Evolutionary conservation across 225 moss, liverwort and hornwort genomes (phyloP), one percentile per base, ranked within the genome.

Genomic region (Climacium dendroides): DNA sequence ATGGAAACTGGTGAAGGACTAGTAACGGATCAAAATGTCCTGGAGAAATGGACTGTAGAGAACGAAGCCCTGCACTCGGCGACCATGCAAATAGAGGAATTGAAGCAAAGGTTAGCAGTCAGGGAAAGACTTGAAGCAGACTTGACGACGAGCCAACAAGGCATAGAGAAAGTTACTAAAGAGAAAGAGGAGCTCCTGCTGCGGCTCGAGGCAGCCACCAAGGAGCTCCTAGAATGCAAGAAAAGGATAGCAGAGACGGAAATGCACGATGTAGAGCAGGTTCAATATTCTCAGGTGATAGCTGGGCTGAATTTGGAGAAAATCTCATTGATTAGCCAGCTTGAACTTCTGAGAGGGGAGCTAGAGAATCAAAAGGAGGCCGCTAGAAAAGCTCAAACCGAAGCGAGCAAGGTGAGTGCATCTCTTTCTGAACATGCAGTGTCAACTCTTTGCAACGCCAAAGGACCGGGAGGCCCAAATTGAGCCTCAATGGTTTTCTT

Each of bases 11-110:
- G 87, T 54, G 88, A 93, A 88, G 89, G 90, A 34, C 75, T 89
- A 37, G 89, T 90, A 34, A 89, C 91, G 11, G 93, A 89, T 83
- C 84, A 80, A 58, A 86, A 75, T 55, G 47, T 86, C 73, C 62
- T 93, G 35, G 89, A 90, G 87, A 89, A 90, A 81, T 92, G 92
- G 89, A 66, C 89, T 45, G 65, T 86, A 34, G 93, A 93, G 78
- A 86, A 87, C 37, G 90, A 93, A 87, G 80, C 89, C 72, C 55
- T 90, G 57, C 88, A 91, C 48, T 77, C 87, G 9, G 91, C 88
- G 30, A 89, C 82, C 54, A 67, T 85, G 35, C 89, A 90, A 86
- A 74, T 93, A 45, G 78, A 84, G 84, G 87, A 93, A 48, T 55
- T 92, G 81, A 81, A 87, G 83, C 84, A 79, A 41, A 89, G 57